phyloP scores from a whole-genome alignment of 305 asterid species.

The Plantago rigida region DNA sequence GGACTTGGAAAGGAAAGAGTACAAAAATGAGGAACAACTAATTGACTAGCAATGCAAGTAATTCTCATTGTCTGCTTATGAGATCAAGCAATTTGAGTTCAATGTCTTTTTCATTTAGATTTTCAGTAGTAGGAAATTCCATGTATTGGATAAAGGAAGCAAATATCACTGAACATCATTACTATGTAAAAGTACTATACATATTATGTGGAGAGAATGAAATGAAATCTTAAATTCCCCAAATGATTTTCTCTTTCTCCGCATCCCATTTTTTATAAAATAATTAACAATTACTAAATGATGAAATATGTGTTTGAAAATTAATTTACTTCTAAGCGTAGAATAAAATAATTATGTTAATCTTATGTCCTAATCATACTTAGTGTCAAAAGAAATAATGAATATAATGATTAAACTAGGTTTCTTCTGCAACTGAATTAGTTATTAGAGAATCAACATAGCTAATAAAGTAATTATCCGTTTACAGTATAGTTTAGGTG shows the following conservation, averaged over 20 bases:
- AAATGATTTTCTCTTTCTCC: slow-evolving; percentile 18
- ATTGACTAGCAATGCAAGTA: slow-evolving; percentile 13
- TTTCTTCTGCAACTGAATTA: too few relatives aligned
- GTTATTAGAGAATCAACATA: too few relatives aligned
- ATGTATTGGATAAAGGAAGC: slow-evolving; percentile 21
- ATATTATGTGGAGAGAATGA: slow-evolving; percentile 27
- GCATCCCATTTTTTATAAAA: slow-evolving; percentile 13
- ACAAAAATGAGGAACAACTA: background rate
- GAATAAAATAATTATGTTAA: background rate
- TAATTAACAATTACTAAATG: too few relatives aligned
- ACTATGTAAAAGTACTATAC: background rate
- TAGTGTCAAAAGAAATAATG: too few relatives aligned
- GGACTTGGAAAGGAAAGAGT: too few relatives aligned
- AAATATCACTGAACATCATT: background rate
- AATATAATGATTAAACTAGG: too few relatives aligned
- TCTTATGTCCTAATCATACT: background rate
- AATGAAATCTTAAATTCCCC: slow-evolving; percentile 17
- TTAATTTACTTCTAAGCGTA: slow-evolving; percentile 16
- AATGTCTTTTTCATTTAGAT: background rate
- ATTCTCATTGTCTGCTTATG: slow-evolving; percentile 4
- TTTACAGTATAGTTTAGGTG: background rate
- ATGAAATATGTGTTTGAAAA: background rate
- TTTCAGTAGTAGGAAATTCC: slow-evolving; percentile 4
- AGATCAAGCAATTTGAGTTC: too few relatives aligned
- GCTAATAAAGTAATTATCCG: too few relatives aligned